These are phyloP conservation scores for Sordaria brevicollis DNA, from an alignment of 495 filamentous ascomycete genomes.

Conservation along the genomic window DNA sequence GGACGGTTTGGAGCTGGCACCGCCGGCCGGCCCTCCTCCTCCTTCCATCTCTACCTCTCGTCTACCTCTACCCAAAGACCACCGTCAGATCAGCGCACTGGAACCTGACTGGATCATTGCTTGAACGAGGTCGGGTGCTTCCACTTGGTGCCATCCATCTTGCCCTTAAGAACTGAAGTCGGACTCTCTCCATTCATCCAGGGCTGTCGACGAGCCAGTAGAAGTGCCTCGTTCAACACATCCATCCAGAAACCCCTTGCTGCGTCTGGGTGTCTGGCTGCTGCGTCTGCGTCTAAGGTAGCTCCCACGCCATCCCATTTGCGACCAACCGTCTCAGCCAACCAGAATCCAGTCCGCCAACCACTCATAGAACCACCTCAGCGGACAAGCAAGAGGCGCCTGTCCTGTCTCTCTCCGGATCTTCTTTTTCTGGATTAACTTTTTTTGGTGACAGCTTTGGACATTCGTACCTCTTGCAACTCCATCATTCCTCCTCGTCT, in stretches of 20 bases:
- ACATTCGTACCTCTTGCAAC: neutral
- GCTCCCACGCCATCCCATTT: neutral
- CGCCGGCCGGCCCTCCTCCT: neutral
- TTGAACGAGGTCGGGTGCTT: neutral
- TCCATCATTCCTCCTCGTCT: neutral
- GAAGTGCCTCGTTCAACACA: neutral
- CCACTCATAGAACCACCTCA: neutral
- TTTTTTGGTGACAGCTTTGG: neutral
- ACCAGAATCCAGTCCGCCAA: neutral
- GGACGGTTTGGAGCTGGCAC: neutral
- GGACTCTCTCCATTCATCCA: neutral
- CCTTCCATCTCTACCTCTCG: neutral
- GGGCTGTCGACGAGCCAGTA: neutral
- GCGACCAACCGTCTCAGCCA: neutral
- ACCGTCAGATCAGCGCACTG: neutral
- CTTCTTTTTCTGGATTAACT: neutral
- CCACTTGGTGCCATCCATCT: neutral
- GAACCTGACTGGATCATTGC: neutral
- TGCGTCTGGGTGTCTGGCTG: neutral
- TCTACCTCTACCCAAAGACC: too few relatives aligned
- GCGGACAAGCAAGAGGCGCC: neutral
- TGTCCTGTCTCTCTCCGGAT: neutral
- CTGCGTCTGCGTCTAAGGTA: neutral
- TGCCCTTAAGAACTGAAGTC: neutral
- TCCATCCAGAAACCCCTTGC: neutral